Evolutionary conservation across 139 green algal genomes (phyloP).

Genomic region (Yamagishiella unicocca): DNA sequence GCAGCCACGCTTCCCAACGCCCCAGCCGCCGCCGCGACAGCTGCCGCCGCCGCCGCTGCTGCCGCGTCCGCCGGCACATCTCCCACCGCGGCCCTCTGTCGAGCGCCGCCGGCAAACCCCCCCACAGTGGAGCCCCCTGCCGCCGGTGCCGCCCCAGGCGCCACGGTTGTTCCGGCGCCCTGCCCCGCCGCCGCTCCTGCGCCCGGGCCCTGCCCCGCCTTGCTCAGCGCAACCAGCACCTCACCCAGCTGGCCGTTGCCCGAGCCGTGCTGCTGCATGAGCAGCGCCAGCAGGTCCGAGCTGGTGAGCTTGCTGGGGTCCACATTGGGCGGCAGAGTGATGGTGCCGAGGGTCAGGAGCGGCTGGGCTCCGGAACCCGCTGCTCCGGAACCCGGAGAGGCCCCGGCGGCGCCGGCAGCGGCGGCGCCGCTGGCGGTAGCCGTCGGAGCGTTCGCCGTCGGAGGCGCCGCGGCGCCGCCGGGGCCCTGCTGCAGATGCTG

Average conservation of each 20-base stretch:
- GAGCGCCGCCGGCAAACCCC: too few species aligned
- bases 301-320: constrained; percentile 27
- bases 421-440: background rate
- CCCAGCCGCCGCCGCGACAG: background rate
- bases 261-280: constrained; percentile 31
- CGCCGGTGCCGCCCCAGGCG: background rate
- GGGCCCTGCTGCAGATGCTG: background rate
- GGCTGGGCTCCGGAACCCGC: background rate
- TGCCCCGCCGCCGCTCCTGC: background rate
- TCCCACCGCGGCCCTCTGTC: too few species aligned
- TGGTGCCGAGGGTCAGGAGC: constrained; percentile 40
- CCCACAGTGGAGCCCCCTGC: too few species aligned
- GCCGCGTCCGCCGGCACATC: background rate
- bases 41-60: background rate
- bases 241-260: background rate
- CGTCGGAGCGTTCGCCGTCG: background rate
- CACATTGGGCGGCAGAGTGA: constrained; percentile 38
- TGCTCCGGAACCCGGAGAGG: background rate
- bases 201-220: background rate
- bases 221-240: constrained; percentile 13
- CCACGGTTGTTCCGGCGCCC: too few species aligned
- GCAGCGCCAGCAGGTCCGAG: constrained; percentile 15
- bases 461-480: background rate
- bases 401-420: background rate
- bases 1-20: constrained; percentile 18